phyloP scores from a whole-genome alignment of 2,329 filamentous ascomycete genomes.

The Calonectria naviculata region DNA sequence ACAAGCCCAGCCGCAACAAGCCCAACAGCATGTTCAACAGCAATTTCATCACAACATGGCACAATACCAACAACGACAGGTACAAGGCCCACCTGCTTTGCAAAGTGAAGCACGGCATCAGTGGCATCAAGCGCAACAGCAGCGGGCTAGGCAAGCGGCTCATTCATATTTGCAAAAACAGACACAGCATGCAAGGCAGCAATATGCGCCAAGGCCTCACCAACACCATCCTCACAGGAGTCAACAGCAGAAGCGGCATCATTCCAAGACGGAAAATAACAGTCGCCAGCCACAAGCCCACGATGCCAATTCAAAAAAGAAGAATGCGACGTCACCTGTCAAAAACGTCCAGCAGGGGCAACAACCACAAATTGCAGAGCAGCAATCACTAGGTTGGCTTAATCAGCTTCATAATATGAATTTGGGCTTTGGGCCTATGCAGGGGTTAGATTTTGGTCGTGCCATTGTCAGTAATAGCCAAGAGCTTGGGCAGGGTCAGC shows the following conservation, averaged over 20 bases:
- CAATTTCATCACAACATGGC: not conserved
- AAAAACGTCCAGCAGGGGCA: not conserved
- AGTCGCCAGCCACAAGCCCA: not conserved
- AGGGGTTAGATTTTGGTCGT: slow-evolving; percentile 5
- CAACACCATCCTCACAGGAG: not conserved
- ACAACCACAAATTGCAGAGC: not conserved
- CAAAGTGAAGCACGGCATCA: not conserved
- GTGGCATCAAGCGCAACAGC: not conserved
- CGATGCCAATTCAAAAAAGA: not conserved
- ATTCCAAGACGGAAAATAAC: not conserved
- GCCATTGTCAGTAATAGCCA: not conserved
- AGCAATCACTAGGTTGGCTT: not conserved
- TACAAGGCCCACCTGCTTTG: not conserved
- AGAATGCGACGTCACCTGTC: not conserved
- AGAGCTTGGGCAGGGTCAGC: not conserved
- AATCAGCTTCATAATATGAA: not conserved
- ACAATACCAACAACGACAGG: not conserved
- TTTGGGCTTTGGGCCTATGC: slow-evolving; percentile 13
- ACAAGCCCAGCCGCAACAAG: not conserved
- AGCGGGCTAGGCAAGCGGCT: not conserved
- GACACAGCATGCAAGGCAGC: not conserved
- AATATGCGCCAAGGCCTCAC: not conserved
- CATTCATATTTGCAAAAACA: not conserved
- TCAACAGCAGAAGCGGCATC: not conserved
- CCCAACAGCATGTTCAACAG: not conserved